Conservation (phyloP, 257 asterid species). For the Penstemon davidsonii region DNA sequence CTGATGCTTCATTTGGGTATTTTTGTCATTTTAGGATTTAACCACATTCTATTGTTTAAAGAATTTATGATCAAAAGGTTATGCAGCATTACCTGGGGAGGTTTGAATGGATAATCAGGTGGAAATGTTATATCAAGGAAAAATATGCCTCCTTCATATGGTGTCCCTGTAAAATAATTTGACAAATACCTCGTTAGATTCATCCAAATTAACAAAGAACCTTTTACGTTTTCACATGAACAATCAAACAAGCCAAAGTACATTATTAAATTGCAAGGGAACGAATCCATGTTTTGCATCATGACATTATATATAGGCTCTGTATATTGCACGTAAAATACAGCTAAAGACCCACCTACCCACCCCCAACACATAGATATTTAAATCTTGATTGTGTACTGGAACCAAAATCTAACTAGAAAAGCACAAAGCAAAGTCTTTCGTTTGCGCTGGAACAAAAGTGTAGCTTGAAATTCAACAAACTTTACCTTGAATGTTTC, state of each 20-base stretch:
- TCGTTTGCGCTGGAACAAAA: too few relatives aligned
- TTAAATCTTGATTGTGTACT: too few relatives aligned
- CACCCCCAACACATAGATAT: too few relatives aligned
- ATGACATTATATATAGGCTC: too few relatives aligned
- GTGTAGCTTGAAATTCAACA: too few relatives aligned
- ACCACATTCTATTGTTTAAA: background rate
- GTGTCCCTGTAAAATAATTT: constrained; percentile 67
- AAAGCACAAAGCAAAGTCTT: too few relatives aligned
- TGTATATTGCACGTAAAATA: background rate
- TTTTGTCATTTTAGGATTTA: background rate
- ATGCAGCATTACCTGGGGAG: constrained; percentile 74
- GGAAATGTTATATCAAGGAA: constrained; percentile 91
- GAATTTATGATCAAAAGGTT: background rate
- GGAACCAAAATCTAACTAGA: too few relatives aligned
- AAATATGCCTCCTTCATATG: constrained; percentile 83
- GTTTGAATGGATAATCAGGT: constrained; percentile 77
- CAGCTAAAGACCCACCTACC: too few relatives aligned
- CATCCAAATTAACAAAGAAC: background rate
- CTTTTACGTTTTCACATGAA: background rate
- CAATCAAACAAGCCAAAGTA: constrained; percentile 9
- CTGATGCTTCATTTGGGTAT: background rate
- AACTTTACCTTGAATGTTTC: too few relatives aligned
- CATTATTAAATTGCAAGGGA: background rate
- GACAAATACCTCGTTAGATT: constrained; percentile 13
- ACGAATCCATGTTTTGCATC: too few relatives aligned